Conservation (phyloP, 495 filamentous ascomycete species). For the Entonaema liquescens region DNA sequence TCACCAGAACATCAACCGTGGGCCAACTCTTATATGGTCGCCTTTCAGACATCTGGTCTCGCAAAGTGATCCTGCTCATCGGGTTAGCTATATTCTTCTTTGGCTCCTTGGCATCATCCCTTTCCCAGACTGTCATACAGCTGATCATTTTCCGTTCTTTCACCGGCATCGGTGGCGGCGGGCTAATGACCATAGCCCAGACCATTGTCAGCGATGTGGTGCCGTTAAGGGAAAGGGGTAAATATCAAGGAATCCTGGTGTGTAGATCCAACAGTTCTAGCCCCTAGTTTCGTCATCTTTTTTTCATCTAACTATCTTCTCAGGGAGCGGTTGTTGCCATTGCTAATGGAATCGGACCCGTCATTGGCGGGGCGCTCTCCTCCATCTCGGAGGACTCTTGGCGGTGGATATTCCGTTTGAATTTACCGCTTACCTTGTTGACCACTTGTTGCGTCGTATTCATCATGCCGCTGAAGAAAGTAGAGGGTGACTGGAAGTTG, state of each 20-base stretch:
- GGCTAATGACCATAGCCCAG: conserved; percentile 61
- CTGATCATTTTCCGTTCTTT: conserved; percentile 65
- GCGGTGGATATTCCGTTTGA: conserved; percentile 67
- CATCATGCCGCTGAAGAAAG: conserved; percentile 62
- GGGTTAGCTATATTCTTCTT: conserved; percentile 63
- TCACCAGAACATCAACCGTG: conserved; percentile 59
- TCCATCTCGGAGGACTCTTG: conserved; percentile 51
- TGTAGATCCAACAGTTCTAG: conserved; percentile 1
- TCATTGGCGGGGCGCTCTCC: conserved; percentile 63
- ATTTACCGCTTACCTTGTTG: conserved; percentile 57
- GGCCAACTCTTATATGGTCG: conserved; percentile 65
- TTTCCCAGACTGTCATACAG: conserved; percentile 60
- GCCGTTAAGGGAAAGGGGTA: conserved; percentile 63
- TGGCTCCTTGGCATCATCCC: conserved; percentile 62
- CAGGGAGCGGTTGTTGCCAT: conserved; percentile 62
- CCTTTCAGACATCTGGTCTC: conserved; percentile 66
- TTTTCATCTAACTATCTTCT: neutral
- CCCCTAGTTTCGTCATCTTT: neutral
- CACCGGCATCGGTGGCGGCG: conserved; percentile 65
- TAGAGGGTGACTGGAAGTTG: conserved; percentile 59
- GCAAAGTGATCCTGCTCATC: conserved; percentile 61
- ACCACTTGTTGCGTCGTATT: conserved; percentile 56
- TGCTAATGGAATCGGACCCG: conserved; percentile 63
- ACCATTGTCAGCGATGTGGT: conserved; percentile 67
- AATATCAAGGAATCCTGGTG: conserved; percentile 67